phyloP scores from a whole-genome alignment of 306 rosid species.

The Acacia confusa region DNA sequence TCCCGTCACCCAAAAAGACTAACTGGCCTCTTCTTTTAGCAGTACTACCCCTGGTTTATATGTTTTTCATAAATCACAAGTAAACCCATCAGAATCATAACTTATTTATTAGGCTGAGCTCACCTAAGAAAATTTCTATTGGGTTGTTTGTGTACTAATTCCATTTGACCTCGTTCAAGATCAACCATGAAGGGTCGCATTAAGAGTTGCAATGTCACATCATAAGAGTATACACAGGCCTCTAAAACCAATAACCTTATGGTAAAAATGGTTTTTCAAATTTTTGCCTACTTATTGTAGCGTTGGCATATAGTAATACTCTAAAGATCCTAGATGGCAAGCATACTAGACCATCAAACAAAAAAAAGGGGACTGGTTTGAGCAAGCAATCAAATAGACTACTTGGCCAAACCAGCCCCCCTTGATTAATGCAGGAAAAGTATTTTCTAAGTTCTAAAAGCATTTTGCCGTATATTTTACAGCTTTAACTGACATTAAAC shows the following conservation, averaged over 20 bases:
- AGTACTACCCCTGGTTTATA: not conserved
- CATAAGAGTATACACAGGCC: not conserved
- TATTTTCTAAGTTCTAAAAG: not conserved
- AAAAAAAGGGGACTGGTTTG: constrained; percentile 46
- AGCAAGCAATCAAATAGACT: constrained; percentile 39
- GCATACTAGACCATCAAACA: constrained; percentile 1
- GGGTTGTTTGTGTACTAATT: not conserved
- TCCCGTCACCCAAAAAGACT: not conserved
- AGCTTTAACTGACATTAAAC: constrained; percentile 2
- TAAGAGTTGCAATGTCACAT: not conserved
- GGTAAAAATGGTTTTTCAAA: not conserved
- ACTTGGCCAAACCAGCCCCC: constrained; percentile 56
- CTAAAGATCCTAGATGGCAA: constrained; percentile 12
- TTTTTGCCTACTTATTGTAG: constrained; percentile 4
- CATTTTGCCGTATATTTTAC: constrained; percentile 7
- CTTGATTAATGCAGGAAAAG: constrained; percentile 24
- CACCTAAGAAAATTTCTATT: constrained; percentile 1
- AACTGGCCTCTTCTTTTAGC: not conserved
- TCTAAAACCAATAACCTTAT: not conserved
- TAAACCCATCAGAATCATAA: not conserved
- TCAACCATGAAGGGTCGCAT: constrained; percentile 12
- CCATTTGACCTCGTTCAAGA: not conserved
- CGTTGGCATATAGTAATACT: constrained; percentile 4
- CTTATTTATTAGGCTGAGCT: not conserved
- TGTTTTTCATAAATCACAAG: constrained; percentile 1